Percentiles rank a stretch among this genome's conserved stretches.
Evolutionary conservation across 495 filamentous ascomycete species (phyloP).

Genomic region (Annulohypoxylon stygium): DNA sequence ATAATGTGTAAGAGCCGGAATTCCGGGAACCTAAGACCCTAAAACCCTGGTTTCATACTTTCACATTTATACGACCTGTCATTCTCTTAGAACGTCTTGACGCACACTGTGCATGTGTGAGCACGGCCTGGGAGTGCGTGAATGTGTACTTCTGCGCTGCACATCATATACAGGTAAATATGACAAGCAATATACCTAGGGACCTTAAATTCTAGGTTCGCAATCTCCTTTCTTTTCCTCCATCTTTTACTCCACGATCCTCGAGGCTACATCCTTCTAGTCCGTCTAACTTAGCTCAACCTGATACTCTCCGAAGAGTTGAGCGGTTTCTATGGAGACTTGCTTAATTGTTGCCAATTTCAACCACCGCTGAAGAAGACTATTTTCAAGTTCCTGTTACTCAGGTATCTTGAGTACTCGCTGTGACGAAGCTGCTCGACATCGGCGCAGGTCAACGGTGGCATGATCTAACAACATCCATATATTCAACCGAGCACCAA

Average conservation of each 20-base stretch:
- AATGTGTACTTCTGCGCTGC: conserved; percentile 7
- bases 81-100: not conserved
- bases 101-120: conserved; percentile 13
- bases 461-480: not conserved
- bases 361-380: not conserved
- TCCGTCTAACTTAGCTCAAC: not conserved
- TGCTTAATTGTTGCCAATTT: not conserved
- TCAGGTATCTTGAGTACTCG: not conserved
- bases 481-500: not conserved
- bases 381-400: not conserved
- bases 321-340: not conserved
- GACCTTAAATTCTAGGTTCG: not conserved
- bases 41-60: not conserved
- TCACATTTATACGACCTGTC: conserved; percentile 18
- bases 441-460: not conserved
- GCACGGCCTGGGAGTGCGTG: not conserved
- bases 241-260: not conserved
- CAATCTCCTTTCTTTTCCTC: not conserved
- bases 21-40: not conserved
- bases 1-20: not conserved
- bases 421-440: not conserved
- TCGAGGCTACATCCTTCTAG: not conserved
- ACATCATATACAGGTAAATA: conserved; percentile 3
- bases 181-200: too few relatives aligned
- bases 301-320: not conserved